phyloP scores from a whole-genome alignment of 2,329 filamentous ascomycete species.

The Plenodomus tracheiphilus region DNA sequence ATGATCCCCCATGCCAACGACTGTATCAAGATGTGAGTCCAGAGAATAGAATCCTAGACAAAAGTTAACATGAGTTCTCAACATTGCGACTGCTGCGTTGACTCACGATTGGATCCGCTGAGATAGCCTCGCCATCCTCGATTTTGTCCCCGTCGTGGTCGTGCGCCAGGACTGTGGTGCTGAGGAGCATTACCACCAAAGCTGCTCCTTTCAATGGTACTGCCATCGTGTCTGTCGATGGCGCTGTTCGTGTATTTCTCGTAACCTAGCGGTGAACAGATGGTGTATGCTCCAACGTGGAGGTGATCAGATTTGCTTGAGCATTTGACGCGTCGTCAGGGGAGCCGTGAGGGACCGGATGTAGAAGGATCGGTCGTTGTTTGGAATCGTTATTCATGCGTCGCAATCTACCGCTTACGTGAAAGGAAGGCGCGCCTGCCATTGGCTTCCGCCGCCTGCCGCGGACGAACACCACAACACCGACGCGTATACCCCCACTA shows the following conservation, averaged over 20 bases:
- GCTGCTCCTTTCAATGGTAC: conserved; percentile 15
- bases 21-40: conserved; percentile 91
- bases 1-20: conserved; percentile 86
- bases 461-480: conserved; percentile 8
- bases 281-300: conserved; percentile 17
- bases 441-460: conserved; percentile 23
- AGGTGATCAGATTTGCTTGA: conserved; percentile 16
- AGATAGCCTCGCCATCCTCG: conserved; percentile 43
- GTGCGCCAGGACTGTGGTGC: conserved; percentile 37
- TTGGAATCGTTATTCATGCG: conserved; percentile 22
- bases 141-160: conserved; percentile 48
- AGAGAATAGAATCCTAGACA: conserved; percentile 74
- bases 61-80: conserved; percentile 13
- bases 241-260: no score
- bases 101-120: conserved; percentile 41
- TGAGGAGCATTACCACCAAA: conserved; percentile 28
- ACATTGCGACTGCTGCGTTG: neutral
- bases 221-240: conserved; percentile 18
- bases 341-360: neutral
- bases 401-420: conserved; percentile 33
- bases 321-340: conserved; percentile 6
- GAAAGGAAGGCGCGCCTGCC: conserved; percentile 18
- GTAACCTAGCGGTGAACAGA: no score
- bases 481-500: conserved; percentile 4
- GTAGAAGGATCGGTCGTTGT: conserved; percentile 3